Conservation (phyloP, 768 basidiomycete genomes). For the Trametes meyenii region DNA sequence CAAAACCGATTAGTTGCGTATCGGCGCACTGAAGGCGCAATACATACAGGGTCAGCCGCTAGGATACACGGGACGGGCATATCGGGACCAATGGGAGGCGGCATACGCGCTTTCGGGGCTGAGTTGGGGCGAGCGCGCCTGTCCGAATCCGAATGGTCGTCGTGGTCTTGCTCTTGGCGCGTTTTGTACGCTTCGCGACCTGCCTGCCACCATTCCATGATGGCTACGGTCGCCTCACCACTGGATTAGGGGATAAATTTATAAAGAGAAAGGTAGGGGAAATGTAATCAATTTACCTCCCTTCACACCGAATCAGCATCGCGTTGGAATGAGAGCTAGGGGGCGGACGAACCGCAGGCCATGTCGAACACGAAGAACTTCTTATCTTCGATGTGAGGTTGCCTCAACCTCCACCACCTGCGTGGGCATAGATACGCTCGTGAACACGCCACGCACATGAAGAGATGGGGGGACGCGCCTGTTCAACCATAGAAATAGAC, state of each 20-base stretch:
- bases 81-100: constrained; percentile 40
- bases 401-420: constrained; percentile 41
- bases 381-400: constrained; percentile 33
- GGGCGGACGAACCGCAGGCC: constrained; percentile 46
- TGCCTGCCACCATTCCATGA: constrained; percentile 62
- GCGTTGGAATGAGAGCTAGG: background rate
- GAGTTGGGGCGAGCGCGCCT: constrained; percentile 22
- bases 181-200: constrained; percentile 29
- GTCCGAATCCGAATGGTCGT: constrained; percentile 21
- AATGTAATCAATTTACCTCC: constrained; percentile 30
- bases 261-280: constrained; percentile 1
- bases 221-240: constrained; percentile 63
- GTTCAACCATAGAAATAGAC: constrained; percentile 56
- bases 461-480: constrained; percentile 36
- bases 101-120: constrained; percentile 25
- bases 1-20: background rate
- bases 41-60: constrained; percentile 57
- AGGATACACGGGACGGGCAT: constrained; percentile 39
- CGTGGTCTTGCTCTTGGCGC: constrained; percentile 20
- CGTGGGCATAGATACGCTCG: constrained; percentile 4
- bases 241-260: constrained; percentile 37
- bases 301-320: constrained; percentile 16
- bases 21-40: background rate
- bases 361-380: constrained; percentile 57
- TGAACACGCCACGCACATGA: background rate